Base-by-base conservation (phyloP, 805 yeast species). In the Candida sphagnicola region DNA sequence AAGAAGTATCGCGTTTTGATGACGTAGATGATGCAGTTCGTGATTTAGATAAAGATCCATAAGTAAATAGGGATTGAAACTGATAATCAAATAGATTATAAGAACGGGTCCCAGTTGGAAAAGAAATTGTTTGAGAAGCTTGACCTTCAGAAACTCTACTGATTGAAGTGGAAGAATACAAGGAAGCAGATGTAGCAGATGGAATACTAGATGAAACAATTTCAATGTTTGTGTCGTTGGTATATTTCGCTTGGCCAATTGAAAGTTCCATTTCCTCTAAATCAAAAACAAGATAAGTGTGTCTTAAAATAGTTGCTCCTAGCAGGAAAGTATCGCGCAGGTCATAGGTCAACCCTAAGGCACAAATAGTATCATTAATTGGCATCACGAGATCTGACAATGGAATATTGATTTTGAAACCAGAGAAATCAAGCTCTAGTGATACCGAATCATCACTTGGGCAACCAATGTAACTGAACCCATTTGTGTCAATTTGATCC, bases 241-340 rank as follows among this genome's bases (percentile, higher is more conserved):
- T 18, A 14, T 56, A 52, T 23, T 46, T 47, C 31, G 45, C 55
- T 37, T 50, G 60, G 13, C 59, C 85, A 53, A 83, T 47, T 2
- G 84, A 77, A 24, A 83, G 61, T 48, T 74, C 68, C 31, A 57
- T 57, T 49, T 72, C 71, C 19, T 78, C 85, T 36, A 80, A 57
- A 54, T 84, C 82, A 57, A 73, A 80, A 14, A 80, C 85, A 21
- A 78, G 67, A 55, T 81, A 83, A 2, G 81, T 80, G 40, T 75
- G 70, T 38, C 85, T 68, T 44, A 85, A 58, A 52, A 84, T 74
- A 32, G 74, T 71, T 51, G 81, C 88, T 10, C 91, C 93, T 19
- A 85, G 62, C 37, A 79, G 15, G 29, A 67, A 15, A 4, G 2
- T 4, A 5, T 18, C n/a, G 11, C 14, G n/a, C n/a, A n/a, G n/a